Conservation (phyloP, 306 rosid species). For the Potentilla sterilis region DNA sequence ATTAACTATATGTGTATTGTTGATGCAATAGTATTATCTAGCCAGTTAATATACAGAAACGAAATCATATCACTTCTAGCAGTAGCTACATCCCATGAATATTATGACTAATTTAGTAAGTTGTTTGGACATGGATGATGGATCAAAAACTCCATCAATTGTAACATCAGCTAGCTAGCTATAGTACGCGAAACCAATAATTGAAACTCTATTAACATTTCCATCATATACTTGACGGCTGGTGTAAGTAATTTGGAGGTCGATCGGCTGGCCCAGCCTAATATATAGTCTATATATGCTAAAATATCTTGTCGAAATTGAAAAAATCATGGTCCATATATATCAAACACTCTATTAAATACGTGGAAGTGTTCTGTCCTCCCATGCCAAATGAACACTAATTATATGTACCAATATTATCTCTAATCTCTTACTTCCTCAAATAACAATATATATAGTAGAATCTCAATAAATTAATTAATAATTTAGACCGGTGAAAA, state of each 20-base stretch:
- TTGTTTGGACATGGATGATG: neutral
- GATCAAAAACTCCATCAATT: neutral
- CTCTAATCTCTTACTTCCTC: neutral
- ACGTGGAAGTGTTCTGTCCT: constrained; percentile 29
- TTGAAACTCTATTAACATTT: neutral
- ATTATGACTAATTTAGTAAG: neutral
- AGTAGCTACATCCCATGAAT: neutral
- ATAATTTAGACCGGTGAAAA: too few relatives aligned
- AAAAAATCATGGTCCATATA: constrained; percentile 4
- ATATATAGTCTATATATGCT: constrained; percentile 1
- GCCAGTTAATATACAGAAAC: neutral
- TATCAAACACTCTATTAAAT: constrained; percentile 7
- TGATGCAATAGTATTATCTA: neutral
- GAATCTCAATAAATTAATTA: too few relatives aligned
- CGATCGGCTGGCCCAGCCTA: constrained; percentile 7
- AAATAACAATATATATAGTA: too few relatives aligned
- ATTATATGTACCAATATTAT: neutral
- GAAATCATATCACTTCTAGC: neutral
- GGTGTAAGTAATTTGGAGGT: neutral
- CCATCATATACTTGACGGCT: too few relatives aligned
- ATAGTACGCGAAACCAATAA: neutral
- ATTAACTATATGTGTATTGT: neutral
- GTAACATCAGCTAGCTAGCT: neutral
- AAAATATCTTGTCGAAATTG: constrained; percentile 12
- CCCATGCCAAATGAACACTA: neutral